Evolutionary conservation across 2,329 filamentous ascomycete species (phyloP).

Genomic region (Neonectria faginata): DNA sequence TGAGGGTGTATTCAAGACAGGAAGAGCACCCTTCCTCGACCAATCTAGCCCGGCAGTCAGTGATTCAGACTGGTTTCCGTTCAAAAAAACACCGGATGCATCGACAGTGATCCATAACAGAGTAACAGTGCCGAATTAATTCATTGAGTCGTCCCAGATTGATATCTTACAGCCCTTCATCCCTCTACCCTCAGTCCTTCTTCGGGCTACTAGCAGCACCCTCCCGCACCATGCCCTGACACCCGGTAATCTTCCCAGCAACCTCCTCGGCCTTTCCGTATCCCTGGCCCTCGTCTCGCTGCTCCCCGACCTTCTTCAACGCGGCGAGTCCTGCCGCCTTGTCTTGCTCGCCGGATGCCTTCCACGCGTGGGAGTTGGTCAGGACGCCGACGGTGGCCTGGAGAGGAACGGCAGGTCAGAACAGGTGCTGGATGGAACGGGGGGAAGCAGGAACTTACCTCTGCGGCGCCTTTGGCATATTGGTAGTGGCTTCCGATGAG

Average conservation of each 20-base stretch:
- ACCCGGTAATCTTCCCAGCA: constrained; percentile 72
- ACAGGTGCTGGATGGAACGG: neutral
- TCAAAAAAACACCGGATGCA: neutral
- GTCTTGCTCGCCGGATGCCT: constrained; percentile 71
- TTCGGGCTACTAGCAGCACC: constrained; percentile 63
- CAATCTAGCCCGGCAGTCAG: neutral
- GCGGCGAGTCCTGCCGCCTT: constrained; percentile 70
- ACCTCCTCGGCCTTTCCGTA: constrained; percentile 74
- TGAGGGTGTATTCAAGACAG: neutral
- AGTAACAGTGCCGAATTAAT: neutral
- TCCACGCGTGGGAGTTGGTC: constrained; percentile 73
- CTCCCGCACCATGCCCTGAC: constrained; percentile 76
- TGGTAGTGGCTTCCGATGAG: constrained; percentile 74
- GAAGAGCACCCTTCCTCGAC: neutral
- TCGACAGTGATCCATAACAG: neutral
- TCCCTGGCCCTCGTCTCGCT: constrained; percentile 66
- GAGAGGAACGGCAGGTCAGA: constrained; percentile 7
- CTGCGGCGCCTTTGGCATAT: constrained; percentile 75
- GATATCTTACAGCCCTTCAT: constrained; percentile 7
- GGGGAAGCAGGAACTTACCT: constrained; percentile 58
- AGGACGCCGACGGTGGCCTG: constrained; percentile 70
- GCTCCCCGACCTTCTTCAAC: constrained; percentile 71
- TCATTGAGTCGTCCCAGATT: neutral
- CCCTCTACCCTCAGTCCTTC: constrained; percentile 31
- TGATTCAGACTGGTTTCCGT: neutral